Evolutionary conservation across 176 grass and related monocot genomes (phyloP), one percentile per base, ranked within the genome.

Genomic region (Pharus latifolius): DNA sequence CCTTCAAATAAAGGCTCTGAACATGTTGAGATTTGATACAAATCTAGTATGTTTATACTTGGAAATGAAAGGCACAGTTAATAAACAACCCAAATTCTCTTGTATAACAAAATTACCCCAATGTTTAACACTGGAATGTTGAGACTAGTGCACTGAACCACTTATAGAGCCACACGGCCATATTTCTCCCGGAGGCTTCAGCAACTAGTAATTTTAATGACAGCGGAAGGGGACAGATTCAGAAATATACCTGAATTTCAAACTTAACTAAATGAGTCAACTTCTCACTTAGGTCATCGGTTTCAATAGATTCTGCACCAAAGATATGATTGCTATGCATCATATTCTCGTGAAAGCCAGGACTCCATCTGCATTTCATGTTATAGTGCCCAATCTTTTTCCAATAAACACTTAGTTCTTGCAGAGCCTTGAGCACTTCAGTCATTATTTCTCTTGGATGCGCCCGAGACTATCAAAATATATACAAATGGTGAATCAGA

Each of bases 341-440:
- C 83, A 86, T 84, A 56, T 49, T 79, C 9, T 82, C 80, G 18
- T 88, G 76, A 70, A 86, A 80, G 26, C 82, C 72, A 63, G 83
- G 83, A 65, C 44, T 56, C 87, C 85, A 96, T 70, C 85, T 82
- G 42, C 92, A 96, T 76, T 88, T 96, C 82, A 96, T 91, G 67
- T 96, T 96, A 56, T 96, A 96, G 20, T 91, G 85, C 6, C 92
- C 92, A 47, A 91, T 88, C 58, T 86, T 96, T 73, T 96, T 96
- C 92, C 92, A 96, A 41, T 68, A 91, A 6, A 96, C 88, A 72
- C 86, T 88, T 18, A 96, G 53, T 70, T 88, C 79, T 81, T 86
- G 92, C 23, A 96, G 63, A 28, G 88, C 85, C 63, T 88, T 88
- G 28, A 88, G 63, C 24, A 88, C 82, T 84, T 91, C 92, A 27